Conservation (phyloP, 2,329 filamentous ascomycete genomes). For the Pyrenophora seminiperda region DNA sequence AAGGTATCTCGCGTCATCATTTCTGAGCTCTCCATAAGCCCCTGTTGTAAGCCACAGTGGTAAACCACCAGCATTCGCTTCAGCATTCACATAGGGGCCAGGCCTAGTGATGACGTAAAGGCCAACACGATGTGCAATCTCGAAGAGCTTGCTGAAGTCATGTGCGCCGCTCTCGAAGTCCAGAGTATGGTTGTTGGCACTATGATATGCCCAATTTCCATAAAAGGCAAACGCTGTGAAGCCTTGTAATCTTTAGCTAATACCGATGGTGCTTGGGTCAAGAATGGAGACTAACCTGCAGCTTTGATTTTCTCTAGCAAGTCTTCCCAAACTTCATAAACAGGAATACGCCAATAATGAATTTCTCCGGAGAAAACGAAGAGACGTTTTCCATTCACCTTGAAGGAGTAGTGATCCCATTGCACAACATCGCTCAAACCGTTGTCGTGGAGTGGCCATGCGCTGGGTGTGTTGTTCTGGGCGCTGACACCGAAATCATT, state of each 20-base stretch:
- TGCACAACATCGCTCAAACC: conserved; percentile 55
- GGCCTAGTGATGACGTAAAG: conserved; percentile 63
- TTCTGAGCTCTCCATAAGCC: conserved; percentile 59
- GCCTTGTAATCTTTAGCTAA: conserved; percentile 31
- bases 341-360: conserved; percentile 56
- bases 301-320: conserved; percentile 60
- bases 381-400: conserved; percentile 57
- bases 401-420: conserved; percentile 62
- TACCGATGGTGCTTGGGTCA: neutral
- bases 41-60: conserved; percentile 68
- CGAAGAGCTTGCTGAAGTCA: conserved; percentile 59
- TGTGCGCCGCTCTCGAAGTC: conserved; percentile 61
- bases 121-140: conserved; percentile 60
- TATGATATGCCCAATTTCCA: conserved; percentile 57
- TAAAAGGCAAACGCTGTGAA: conserved; percentile 58
- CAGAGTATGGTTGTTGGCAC: conserved; percentile 51
- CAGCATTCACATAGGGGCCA: conserved; percentile 68
- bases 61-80: conserved; percentile 66
- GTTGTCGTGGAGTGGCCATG: conserved; percentile 58
- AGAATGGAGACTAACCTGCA: conserved; percentile 22
- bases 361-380: conserved; percentile 62
- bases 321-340: conserved; percentile 58
- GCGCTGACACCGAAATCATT: conserved; percentile 25
- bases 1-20: conserved; percentile 60
- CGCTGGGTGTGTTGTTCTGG: conserved; percentile 30